Conservation (phyloP, 148 eudicot genomes). For the Rhododendron simsii region DNA sequence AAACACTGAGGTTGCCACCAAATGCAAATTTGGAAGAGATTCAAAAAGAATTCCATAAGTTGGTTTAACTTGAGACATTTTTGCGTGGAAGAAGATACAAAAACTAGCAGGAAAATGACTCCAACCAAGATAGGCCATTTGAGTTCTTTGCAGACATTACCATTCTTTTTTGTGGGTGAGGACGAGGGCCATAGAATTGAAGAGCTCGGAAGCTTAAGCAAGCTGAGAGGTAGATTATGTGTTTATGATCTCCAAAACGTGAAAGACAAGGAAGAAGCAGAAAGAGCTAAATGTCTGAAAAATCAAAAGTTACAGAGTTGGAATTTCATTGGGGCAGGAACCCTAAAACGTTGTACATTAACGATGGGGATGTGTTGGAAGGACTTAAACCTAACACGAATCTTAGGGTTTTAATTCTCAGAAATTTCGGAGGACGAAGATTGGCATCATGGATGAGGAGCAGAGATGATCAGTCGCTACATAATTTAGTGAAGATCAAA, state of each 20-base stretch:
- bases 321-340: background rate
- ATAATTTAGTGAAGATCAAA: background rate
- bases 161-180: background rate
- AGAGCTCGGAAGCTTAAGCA: background rate
- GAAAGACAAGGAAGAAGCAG: background rate
- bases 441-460: background rate
- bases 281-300: background rate
- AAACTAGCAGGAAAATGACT: background rate
- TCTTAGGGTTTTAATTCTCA: background rate
- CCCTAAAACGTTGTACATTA: background rate
- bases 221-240: background rate
- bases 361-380: background rate
- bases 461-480: background rate
- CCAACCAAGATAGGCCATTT: background rate
- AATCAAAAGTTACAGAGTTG: background rate
- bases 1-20: background rate
- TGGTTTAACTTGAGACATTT: background rate
- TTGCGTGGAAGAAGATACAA: background rate
- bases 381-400: background rate
- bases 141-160: background rate
- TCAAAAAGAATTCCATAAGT: background rate
- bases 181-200: background rate
- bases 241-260: background rate
- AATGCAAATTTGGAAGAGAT: fast-evolving
- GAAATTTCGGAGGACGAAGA: background rate